phyloP scores from a whole-genome alignment of 2,329 filamentous ascomycete species.

The Verticillium klebahnii region DNA sequence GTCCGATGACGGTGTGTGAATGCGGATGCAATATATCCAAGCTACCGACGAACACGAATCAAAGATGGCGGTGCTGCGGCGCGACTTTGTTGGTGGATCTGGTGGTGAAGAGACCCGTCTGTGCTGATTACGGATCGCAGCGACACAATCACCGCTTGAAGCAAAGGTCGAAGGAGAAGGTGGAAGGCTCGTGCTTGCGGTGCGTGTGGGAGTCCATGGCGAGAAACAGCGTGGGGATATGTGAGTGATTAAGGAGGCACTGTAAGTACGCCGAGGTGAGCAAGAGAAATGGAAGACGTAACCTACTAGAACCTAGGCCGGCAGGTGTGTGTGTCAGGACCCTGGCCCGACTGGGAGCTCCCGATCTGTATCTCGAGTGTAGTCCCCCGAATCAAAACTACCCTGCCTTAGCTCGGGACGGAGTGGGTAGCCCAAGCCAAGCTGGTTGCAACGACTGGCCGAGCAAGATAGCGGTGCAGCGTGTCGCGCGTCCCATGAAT shows the following conservation, averaged over 20 bases:
- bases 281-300: slow-evolving; percentile 10
- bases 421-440: slow-evolving; percentile 3
- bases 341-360: slow-evolving; percentile 6
- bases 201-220: not conserved
- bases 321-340: slow-evolving; percentile 4
- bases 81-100: no score
- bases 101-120: no score
- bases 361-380: not conserved
- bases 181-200: not conserved
- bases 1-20: not conserved
- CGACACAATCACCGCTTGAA: not conserved
- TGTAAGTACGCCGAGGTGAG: not conserved
- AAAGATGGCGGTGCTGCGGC: no score
- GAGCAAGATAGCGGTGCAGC: slow-evolving; percentile 9
- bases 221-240: not conserved
- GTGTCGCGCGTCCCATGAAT: slow-evolving; percentile 10
- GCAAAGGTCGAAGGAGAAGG: not conserved
- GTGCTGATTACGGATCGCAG: no score
- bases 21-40: not conserved
- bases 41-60: not conserved
- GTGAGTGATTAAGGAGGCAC: not conserved
- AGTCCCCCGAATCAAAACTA: slow-evolving; percentile 8
- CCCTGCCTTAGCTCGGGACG: slow-evolving; percentile 10
- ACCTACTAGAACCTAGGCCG: not conserved
- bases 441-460: slow-evolving; percentile 7